These are phyloP conservation scores for Fusarium equiseti DNA, from an alignment of 2,329 filamentous ascomycete genomes.

Conservation along the genomic window DNA sequence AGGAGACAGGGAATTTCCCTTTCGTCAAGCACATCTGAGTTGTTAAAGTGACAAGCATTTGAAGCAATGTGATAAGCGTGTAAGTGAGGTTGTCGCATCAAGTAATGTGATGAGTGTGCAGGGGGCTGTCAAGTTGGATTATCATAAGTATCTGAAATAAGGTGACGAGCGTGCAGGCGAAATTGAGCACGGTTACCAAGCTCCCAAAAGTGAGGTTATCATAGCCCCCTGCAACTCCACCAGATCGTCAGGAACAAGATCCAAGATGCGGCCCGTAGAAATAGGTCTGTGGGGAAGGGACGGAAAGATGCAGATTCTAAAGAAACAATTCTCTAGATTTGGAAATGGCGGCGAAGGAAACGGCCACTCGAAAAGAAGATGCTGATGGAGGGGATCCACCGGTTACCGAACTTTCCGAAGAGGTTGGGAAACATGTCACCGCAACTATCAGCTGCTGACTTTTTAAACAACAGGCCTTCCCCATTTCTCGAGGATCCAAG, in stretches of 20 bases:
- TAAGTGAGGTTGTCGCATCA: background rate
- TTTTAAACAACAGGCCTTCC: background rate
- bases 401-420: conserved; percentile 40
- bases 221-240: conserved; percentile 9
- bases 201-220: background rate
- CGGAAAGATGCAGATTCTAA: conserved; percentile 28
- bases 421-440: conserved; percentile 20
- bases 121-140: background rate
- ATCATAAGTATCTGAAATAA: background rate
- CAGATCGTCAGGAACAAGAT: conserved; percentile 41
- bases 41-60: background rate
- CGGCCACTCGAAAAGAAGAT: conserved; percentile 19
- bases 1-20: background rate
- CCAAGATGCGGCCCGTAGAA: conserved; percentile 31
- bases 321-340: conserved; percentile 27
- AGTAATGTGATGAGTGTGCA: background rate
- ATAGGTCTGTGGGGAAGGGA: conserved; percentile 24
- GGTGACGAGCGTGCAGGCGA: background rate
- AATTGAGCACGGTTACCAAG: background rate
- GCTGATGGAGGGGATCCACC: conserved; percentile 41
- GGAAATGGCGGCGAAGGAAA: conserved; percentile 24
- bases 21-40: background rate
- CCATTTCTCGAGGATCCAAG: fast-evolving
- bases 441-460: background rate
- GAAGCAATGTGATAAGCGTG: background rate